Evolutionary conservation across 1,139 yeast species (phyloP).

Genomic region (Keqinozyma sinolaborantium): DNA sequence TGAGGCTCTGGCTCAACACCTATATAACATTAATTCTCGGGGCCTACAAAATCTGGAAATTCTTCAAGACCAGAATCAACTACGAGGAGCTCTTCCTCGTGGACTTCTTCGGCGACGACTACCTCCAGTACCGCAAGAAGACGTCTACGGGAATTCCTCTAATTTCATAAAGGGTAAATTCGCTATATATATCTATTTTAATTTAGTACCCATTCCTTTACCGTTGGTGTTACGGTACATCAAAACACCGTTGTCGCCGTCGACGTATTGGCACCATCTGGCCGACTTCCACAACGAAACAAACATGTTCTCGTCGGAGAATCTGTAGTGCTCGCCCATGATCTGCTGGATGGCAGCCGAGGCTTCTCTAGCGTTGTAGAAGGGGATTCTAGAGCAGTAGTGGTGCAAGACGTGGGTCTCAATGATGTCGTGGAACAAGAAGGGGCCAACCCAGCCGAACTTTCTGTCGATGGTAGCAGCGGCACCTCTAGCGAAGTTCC

Average conservation of each 20-base stretch:
- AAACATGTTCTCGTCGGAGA: slow-evolving; percentile 58
- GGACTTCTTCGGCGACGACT: slow-evolving; percentile 67
- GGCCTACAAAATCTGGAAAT: slow-evolving; percentile 48
- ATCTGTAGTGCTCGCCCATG: slow-evolving; percentile 56
- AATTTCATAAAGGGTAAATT: slow-evolving; percentile 17
- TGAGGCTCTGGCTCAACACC: slow-evolving; percentile 69
- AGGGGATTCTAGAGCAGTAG: slow-evolving; percentile 59
- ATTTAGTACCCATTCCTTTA: slow-evolving; percentile 27
- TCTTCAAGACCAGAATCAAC: slow-evolving; percentile 63
- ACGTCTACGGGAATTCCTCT: slow-evolving; percentile 68
- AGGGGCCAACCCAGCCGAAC: slow-evolving; percentile 56
- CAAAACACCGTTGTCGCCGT: slow-evolving; percentile 56
- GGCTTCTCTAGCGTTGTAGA: slow-evolving; percentile 61
- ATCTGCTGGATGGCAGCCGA: slow-evolving; percentile 55
- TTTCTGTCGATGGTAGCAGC: slow-evolving; percentile 64
- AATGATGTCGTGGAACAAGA: slow-evolving; percentile 60
- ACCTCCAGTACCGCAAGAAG: slow-evolving; percentile 45
- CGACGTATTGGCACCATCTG: slow-evolving; percentile 58
- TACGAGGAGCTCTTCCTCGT: slow-evolving; percentile 68
- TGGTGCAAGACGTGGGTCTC: slow-evolving; percentile 66
- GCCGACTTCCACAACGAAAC: slow-evolving; percentile 51
- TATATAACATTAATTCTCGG: slow-evolving; percentile 23
- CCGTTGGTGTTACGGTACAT: slow-evolving; percentile 59
- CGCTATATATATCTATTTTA: slow-evolving; percentile 3
- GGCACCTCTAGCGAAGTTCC: slow-evolving; percentile 67